Conservation (phyloP, 2,329 filamentous ascomycete genomes). For the Chaetomium sp. region DNA sequence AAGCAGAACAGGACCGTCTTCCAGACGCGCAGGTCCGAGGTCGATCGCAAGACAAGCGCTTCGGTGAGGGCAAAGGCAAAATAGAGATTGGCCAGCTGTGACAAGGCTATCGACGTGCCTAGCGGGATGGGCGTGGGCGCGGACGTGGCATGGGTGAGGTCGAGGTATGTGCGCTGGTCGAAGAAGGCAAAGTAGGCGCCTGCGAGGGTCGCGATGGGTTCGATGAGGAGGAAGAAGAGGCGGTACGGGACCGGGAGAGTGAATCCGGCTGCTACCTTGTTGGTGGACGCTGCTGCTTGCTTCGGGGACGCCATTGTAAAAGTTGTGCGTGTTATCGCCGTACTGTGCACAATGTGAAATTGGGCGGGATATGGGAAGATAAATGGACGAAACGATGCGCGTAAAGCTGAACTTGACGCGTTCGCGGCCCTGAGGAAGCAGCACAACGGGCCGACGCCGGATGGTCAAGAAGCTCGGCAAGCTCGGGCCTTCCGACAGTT, state of each 20-base stretch:
- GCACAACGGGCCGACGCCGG: not conserved
- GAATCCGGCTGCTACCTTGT: constrained; percentile 27
- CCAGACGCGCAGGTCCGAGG: constrained; percentile 65
- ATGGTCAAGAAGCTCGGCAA: no score
- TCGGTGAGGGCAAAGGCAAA: constrained; percentile 72
- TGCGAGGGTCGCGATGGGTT: constrained; percentile 50
- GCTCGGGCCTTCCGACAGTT: not conserved
- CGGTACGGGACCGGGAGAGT: constrained; percentile 57
- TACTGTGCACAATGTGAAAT: not conserved
- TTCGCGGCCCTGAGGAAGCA: not conserved
- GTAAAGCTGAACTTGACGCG: not conserved
- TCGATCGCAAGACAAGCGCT: constrained; percentile 65
- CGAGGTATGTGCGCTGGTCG: constrained; percentile 51
- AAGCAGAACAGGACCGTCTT: constrained; percentile 58
- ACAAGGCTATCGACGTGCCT: constrained; percentile 59
- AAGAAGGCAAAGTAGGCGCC: constrained; percentile 49
- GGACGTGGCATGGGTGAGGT: constrained; percentile 53
- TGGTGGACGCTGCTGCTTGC: not conserved
- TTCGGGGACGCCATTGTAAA: constrained; percentile 9
- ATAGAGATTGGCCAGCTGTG: constrained; percentile 74
- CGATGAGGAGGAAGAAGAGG: constrained; percentile 69
- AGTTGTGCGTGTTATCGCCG: not conserved
- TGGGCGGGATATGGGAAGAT: not conserved
- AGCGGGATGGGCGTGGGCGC: constrained; percentile 45
- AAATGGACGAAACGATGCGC: no score